Base-by-base conservation (phyloP, 2,329 filamentous ascomycete species). In the Aaosphaeria pasadenensis region DNA sequence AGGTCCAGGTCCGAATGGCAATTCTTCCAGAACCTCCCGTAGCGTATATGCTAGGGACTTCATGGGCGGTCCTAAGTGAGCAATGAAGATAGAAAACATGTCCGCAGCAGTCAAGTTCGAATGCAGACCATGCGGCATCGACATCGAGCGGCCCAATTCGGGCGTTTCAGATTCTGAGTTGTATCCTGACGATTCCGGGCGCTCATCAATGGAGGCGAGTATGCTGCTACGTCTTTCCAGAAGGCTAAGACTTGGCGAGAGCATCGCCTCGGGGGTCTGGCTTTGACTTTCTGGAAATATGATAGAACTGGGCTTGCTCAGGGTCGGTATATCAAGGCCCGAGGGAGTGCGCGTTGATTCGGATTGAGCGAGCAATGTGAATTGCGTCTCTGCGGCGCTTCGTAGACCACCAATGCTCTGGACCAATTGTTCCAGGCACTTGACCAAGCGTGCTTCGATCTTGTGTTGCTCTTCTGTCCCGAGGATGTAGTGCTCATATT, bases 21-120 rank as follows among this genome's bases (percentile, higher is more conserved):
- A 80, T 52, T 96, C 91, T 45, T 89, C 86, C 6, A 99, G 81
- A 7, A 95, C 91, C 64, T 95, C 87, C 7, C 90, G 89, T 36
- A 99, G 72, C 0, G 94, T 97, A 59, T 88, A 94, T 3, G 90
- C 89, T n/a, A 99, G 74, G 0, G 92, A 96, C 69, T 96, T 95
- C 85, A 96, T 95, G 0, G 92, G 94, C 1, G 94, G 94, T 0
- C 94, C 94, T 24, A 99, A 77, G 56, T 94, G 84, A 17, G 81
- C 78, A 50, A 99, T 96, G 69, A 97, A 99, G 5, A 91, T 79
- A 7, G 90, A 85, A 65, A 97, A 97, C 55, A 97, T 95, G 49
- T 96, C 90, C 0, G 87, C 83, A 0, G 91, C 84, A 1, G 83
- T 80, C 1, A 69, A 57, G 31, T 60, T 61, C 13, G 59, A 62